Evolutionary conservation across 495 filamentous ascomycete genomes (phyloP).

Genomic region (Bombardia bombarda): DNA sequence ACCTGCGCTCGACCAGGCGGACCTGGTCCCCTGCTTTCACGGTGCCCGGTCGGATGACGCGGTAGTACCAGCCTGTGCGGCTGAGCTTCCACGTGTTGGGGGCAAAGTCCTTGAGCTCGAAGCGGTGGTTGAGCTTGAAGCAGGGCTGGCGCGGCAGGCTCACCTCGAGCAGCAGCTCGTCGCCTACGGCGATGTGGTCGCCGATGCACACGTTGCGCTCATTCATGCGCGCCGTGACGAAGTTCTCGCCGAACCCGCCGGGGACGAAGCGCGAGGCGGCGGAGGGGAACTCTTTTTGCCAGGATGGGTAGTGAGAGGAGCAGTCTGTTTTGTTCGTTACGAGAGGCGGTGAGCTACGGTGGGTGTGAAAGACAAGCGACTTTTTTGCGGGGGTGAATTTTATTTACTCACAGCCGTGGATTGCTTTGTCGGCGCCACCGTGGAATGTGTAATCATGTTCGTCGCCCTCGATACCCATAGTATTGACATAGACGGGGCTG

Average conservation of each 20-base stretch:
- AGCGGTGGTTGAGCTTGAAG: slow-evolving; percentile 52
- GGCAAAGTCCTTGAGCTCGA: slow-evolving; percentile 46
- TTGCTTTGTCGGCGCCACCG: slow-evolving; percentile 47
- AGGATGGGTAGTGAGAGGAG: slow-evolving; percentile 43
- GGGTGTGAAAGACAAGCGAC: too few relatives aligned
- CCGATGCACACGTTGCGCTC: slow-evolving; percentile 53
- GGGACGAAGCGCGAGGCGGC: slow-evolving; percentile 34
- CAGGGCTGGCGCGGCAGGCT: slow-evolving; percentile 45
- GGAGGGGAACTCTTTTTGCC: slow-evolving; percentile 36
- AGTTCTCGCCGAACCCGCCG: slow-evolving; percentile 53
- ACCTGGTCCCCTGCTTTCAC: slow-evolving; percentile 41
- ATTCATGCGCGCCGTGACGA: slow-evolving; percentile 41
- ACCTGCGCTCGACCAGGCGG: slow-evolving; percentile 30
- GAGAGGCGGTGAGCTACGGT: background rate
- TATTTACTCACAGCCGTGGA: slow-evolving; percentile 48
- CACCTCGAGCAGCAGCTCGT: slow-evolving; percentile 18
- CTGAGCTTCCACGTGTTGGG: slow-evolving; percentile 40
- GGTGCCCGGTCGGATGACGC: slow-evolving; percentile 38
- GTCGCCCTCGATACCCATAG: slow-evolving; percentile 41
- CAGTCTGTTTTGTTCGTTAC: slow-evolving; percentile 26
- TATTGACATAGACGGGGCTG: slow-evolving; percentile 34
- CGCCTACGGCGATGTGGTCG: slow-evolving; percentile 36
- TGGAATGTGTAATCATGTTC: slow-evolving; percentile 51
- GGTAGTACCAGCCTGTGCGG: slow-evolving; percentile 50
- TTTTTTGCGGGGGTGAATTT: too few relatives aligned